Evolutionary conservation across 257 asterid genomes (phyloP), one percentile per base, ranked within the genome.

Genomic region (Scutellaria barbata): DNA sequence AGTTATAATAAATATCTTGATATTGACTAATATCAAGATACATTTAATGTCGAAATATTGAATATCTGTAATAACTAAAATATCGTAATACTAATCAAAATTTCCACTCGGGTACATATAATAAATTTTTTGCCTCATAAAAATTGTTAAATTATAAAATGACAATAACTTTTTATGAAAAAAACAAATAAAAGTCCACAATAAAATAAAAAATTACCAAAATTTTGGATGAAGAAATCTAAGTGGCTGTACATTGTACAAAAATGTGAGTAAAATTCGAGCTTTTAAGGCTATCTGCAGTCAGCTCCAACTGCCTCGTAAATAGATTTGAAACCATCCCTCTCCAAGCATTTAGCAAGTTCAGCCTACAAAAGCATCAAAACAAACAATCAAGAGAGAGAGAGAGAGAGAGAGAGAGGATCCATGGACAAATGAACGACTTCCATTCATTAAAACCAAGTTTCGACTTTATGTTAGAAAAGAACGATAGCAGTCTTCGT

Each of bases 271-370:
- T 25, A 71, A 71, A 37, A 47, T 10, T 51, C 1, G 55, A 45
- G 64, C 74, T 57, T 45, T 3, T 11, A 9, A 35, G 63, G 79
- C 80, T 84, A 87, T 83, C 96, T 85, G 87, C 88, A 90, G 72
- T 89, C 97, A 46, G 90, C 96, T 54, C 98, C 98, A 71, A 89
- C 81, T 8, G 99, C 98, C 76, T 95, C 96, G 20, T 81, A 76
- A 60, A 95, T 67, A 13, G 96, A 86, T 82, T 89, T 91, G 84
- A 72, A 95, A 61, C 96, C 96, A 46, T 88, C 98, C 80, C 89
- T 89, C 72, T 89, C 95, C 58, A 95, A 85, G 71, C 98, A 91
- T 16, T 75, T 79, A 2, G 96, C 93, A 46, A 95, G 93, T 75
- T 95, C 99, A 55, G 88, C 88, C 97, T 94, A 72, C 1, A 46